These are phyloP conservation scores for Alternaria burnsii DNA, from an alignment of 2,329 filamentous ascomycete species.

Conservation along the genomic window DNA sequence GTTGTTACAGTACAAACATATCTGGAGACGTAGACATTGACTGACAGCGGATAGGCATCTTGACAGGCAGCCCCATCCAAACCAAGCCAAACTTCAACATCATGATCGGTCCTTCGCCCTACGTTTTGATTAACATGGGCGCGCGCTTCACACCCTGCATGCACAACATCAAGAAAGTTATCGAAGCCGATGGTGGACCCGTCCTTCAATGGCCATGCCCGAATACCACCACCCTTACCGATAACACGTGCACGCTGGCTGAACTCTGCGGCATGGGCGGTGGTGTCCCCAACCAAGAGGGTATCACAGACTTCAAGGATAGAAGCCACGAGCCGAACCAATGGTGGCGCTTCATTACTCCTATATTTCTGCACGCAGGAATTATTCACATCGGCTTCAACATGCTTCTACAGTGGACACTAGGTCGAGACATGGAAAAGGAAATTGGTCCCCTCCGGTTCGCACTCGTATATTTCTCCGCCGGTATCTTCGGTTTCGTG, in stretches of 20 bases:
- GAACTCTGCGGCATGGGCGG: constrained; percentile 83
- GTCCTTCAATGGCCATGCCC: constrained; percentile 77
- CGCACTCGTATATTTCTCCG: constrained; percentile 85
- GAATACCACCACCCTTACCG: constrained; percentile 70
- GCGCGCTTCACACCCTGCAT: constrained; percentile 93
- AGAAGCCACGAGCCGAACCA: constrained; percentile 78
- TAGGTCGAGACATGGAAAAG: constrained; percentile 91
- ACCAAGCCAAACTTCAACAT: constrained; percentile 89
- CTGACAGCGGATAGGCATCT: constrained; percentile 61
- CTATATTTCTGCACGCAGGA: constrained; percentile 95
- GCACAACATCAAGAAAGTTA: constrained; percentile 78
- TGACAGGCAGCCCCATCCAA: constrained; percentile 80
- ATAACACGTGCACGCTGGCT: constrained; percentile 72
- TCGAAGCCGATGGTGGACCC: constrained; percentile 58
- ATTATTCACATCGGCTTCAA: constrained; percentile 97
- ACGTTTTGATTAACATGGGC: constrained; percentile 96
- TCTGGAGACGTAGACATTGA: not conserved
- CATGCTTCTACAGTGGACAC: constrained; percentile 85
- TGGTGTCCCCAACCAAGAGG: constrained; percentile 73
- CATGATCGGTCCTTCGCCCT: constrained; percentile 94
- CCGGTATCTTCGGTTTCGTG: constrained; percentile 95
- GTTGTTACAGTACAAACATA: constrained; percentile 28
- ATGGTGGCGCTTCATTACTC: constrained; percentile 95
- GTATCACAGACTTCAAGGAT: constrained; percentile 61
- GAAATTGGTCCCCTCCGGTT: constrained; percentile 90